Base-by-base conservation (phyloP, 108 stramenopile genomes). In the Pseudonitzschia multiseries region DNA sequence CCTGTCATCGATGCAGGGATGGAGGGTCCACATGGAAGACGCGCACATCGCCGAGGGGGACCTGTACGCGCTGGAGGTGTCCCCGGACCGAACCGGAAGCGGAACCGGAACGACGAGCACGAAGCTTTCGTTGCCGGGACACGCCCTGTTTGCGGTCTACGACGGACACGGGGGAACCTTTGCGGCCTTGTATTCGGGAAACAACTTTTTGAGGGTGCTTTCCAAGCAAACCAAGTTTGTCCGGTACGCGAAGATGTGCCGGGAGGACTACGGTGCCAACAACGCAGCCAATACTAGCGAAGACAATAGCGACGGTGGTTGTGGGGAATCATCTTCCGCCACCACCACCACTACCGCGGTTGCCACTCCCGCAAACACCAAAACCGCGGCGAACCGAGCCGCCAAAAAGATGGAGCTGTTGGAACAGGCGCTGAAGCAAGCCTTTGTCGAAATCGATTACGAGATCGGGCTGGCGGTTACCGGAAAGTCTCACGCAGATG, bases 1-100 rank as follows among this genome's bases (percentile, higher is more conserved):
- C 8, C 84, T 92, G 26, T 85, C 84, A n/a, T 80, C 82, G 60
- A 93, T 96, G 95, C 95, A 93, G 72, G 95, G 95, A 59, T 96
- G 92, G 90, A 75, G 95, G 17, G 75, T 92, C 22, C 86, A 93
- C 65, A 96, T 96, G 95, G 95, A 93, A 79, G 92, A 96, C 68
- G 89, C 88, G 28, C 91, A 93, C 69, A 73, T 73, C 27, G 75
- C 70, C 50, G 70, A 75, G 65, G 42, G 48, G 0, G 46, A 70
- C 24, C 0, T 84, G 0, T 78, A 74, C 66, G 71, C 60, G 51
- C 66, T 33, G 27, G 29, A 71, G 12, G 15, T 4, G 4, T 14
- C 22, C 6, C n/a, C n/a, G n/a, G n/a, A n/a, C n/a, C n/a, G n/a
- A n/a, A n/a, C n/a, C n/a, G n/a, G n/a, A n/a, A n/a, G n/a, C n/a